These are phyloP conservation scores for Phialemonium atrogriseum DNA, from an alignment of 2,329 filamentous ascomycete genomes.

Conservation along the genomic window DNA sequence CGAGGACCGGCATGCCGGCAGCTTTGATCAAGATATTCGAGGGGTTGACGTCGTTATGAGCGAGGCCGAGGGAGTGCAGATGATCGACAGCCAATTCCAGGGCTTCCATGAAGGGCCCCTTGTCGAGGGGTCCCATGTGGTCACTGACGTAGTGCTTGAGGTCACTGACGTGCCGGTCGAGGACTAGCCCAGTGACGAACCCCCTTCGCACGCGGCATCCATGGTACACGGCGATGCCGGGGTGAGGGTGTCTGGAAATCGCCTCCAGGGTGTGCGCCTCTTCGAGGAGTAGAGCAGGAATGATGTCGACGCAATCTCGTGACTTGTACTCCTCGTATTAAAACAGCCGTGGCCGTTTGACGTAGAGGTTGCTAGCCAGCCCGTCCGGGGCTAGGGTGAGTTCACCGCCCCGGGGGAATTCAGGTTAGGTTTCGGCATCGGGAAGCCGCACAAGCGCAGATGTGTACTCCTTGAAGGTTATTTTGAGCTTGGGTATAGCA, in stretches of 20 bases:
- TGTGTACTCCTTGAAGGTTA: too few relatives aligned
- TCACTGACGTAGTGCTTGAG: background rate
- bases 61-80: slow-evolving; percentile 8
- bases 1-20: slow-evolving; percentile 13
- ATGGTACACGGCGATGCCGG: slow-evolving; percentile 13
- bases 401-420: too few relatives aligned
- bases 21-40: slow-evolving; percentile 11
- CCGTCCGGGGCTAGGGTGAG: too few relatives aligned
- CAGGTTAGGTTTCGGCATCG: too few relatives aligned
- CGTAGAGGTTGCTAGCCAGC: too few relatives aligned
- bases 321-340: too few relatives aligned
- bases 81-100: background rate
- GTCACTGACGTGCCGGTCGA: slow-evolving; percentile 6
- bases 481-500: too few relatives aligned
- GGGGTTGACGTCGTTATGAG: slow-evolving; percentile 19
- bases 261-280: slow-evolving; percentile 11
- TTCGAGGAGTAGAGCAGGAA: slow-evolving; percentile 7
- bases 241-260: slow-evolving; percentile 10
- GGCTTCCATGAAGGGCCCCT: background rate
- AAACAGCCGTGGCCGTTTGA: too few relatives aligned
- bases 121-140: background rate
- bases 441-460: too few relatives aligned
- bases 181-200: slow-evolving; percentile 10
- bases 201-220: slow-evolving; percentile 11
- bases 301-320: too few relatives aligned